These are phyloP conservation scores for Chloranthus sessilifolius DNA, from an alignment of 164 flowering plant species.

Conservation along the genomic window DNA sequence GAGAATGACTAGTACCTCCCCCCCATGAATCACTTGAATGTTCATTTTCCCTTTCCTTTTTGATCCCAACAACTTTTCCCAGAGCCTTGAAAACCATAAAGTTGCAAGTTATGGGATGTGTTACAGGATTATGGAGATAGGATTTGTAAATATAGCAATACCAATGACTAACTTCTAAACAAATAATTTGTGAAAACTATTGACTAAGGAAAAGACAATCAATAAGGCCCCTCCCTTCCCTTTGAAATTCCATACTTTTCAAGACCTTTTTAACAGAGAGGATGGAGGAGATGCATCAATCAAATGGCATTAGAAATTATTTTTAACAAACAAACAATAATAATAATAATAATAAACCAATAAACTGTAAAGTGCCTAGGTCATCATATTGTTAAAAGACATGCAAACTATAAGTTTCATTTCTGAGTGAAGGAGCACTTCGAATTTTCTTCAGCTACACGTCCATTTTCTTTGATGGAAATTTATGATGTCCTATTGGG, in stretches of 20 bases:
- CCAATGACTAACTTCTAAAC: not conserved
- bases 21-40: constrained; percentile 13
- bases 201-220: not conserved
- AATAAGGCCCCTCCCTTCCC: not conserved
- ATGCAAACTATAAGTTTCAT: no score
- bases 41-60: constrained; percentile 14
- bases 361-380: no score
- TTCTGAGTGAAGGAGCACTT: no score
- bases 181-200: not conserved
- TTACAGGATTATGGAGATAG: not conserved
- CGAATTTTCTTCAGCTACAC: no score
- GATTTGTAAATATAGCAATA: not conserved
- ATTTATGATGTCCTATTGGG: not conserved
- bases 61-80: constrained; percentile 11
- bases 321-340: no score
- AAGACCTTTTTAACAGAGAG: no score
- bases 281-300: no score
- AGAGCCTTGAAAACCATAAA: constrained; percentile 16
- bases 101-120: not conserved
- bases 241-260: not conserved
- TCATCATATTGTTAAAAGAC: no score
- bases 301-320: no score
- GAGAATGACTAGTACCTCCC: constrained; percentile 19
- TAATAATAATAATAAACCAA: no score
- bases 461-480: no score